Base-by-base conservation (phyloP, 2,329 filamentous ascomycete species). In the Diaporthe velutina region DNA sequence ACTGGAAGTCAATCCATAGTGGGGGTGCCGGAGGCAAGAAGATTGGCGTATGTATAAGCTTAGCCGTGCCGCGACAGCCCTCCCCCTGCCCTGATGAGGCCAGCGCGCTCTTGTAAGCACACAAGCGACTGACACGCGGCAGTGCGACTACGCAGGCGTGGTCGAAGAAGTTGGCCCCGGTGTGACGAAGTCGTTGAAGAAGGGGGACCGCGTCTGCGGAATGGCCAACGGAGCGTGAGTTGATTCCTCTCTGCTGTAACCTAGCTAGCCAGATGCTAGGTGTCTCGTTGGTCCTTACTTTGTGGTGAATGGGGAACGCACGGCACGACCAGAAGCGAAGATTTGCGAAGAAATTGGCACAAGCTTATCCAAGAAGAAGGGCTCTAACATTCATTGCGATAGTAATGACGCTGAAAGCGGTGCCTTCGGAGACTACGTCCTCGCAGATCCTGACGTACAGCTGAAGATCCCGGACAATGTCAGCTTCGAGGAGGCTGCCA, bases 401-500 rank as follows among this genome's bases (percentile, higher is more conserved):
- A 74, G 76, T 52, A 76, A 78, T 5, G 66, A 85, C 28, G 82
- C 79, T 10, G 85, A 89, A 4, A 82, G 83, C 55, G 88, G 88
- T 13, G 79, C 85, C 0, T 88, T 85, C 79, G 84, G 79, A 12
- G 83, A 86, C 55, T 84, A 84, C 70, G 77, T 83, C 33, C 74
- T 82, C 0, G 84, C 78, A 71, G 85, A 85, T 75, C 84, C 81
- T 0, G 83, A 85, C 66, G 22, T 86, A 1, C 83, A 84, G 67
- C 81, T 87, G 73, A 84, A 84, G 76, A 83, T 86, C 19, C 88
- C 88, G 2, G 84, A 86, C 28, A 81, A 81, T 48, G 40, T 89
- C n/a, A 86, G 79, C 74, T 83, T 87, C 74, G 85, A 86, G 74
- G 83, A 90, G 73, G 88, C 86, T 0, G 83, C 87, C 0, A 85